Evolutionary conservation across 495 filamentous ascomycete species (phyloP), one percentile per base, ranked within the genome.

Genomic region (Podospora anserina): DNA sequence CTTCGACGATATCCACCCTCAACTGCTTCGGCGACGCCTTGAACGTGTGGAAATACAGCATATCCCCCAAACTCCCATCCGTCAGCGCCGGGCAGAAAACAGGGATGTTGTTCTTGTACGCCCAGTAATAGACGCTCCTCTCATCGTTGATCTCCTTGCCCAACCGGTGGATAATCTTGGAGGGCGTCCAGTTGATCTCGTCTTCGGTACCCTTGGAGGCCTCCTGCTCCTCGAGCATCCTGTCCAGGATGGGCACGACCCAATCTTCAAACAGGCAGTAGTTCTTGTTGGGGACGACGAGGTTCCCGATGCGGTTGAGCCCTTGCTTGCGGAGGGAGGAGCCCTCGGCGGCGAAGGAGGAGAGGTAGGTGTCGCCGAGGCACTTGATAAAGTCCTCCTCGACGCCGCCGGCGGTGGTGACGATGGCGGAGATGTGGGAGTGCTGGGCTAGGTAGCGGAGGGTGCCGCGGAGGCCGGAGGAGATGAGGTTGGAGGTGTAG

Each of bases 381-480:
- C 96, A 98, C 80, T 99, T 99, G 83, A 98, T 98, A 58, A 99
- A 84, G 76, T 98, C 95, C 78, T 99, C 95, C 78, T 99, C 95
- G 39, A 99, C 86, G 4, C 94, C 96, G n/a, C 95, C 95, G 0
- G 96, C 95, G 2, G 95, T 96, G 18, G 94, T 96, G 66, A 99
- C 96, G 70, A 98, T 91, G 66, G 89, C 91, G 0, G 91, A 93
- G 67, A 98, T 88, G 76, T 98, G 94, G 44, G 88, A 86, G 79
- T 98, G 92, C 77, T 97, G 86, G 15, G 96, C 94, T 1, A 98
- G 86, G 78, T 92, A 98, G 26, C 96, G 91, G 71, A 99, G 80
- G 27, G 92, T 95, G 69, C 95, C 92, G 20, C 95, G 87, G 3
- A 99, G 85, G 15, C 96, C 95, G 20, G 94, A 98, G 1, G 95